Conservation (phyloP, 2,329 filamentous ascomycete species). For the Cladosporium sp. region DNA sequence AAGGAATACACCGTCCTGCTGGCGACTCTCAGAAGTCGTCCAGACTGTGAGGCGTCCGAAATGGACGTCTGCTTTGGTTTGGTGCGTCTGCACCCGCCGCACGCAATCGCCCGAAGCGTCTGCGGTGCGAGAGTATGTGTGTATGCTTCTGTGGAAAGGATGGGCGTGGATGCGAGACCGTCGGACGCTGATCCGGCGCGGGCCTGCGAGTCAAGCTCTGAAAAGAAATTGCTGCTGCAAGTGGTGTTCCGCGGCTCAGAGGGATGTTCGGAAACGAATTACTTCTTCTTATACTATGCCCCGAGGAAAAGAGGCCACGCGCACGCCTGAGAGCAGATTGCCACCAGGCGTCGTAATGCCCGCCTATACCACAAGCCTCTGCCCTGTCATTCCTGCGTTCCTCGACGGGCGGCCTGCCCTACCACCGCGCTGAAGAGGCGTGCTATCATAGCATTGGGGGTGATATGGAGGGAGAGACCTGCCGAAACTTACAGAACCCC, state of each 20-base stretch:
- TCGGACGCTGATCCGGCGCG: conserved; percentile 7
- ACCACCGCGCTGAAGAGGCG: conserved; percentile 5
- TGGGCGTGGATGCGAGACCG: conserved; percentile 1
- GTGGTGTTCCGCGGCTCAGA: background rate
- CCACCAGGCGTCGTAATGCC: no score
- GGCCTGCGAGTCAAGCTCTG: conserved; percentile 11
- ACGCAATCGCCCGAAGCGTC: background rate
- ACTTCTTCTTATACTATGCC: background rate
- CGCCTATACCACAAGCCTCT: background rate
- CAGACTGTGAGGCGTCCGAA: no score
- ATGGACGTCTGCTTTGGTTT: no score
- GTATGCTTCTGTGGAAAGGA: background rate
- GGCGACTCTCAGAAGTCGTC: no score
- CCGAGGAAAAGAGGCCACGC: background rate
- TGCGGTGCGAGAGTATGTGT: no score
- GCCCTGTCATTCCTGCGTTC: background rate
- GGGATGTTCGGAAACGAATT: conserved; percentile 1
- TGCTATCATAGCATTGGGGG: background rate
- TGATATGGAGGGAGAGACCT: conserved; percentile 10
- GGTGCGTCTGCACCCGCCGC: background rate
- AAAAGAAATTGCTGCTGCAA: conserved; percentile 11
- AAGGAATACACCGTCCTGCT: no score
- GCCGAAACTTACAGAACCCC: conserved; percentile 13
- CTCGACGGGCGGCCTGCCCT: background rate
- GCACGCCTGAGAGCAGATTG: background rate